A percentile compares a stretch with the other conserved stretches of the same genome.
Evolutionary conservation across 2,329 filamentous ascomycete genomes (phyloP).

Genomic region (Fusarium stilboides): DNA sequence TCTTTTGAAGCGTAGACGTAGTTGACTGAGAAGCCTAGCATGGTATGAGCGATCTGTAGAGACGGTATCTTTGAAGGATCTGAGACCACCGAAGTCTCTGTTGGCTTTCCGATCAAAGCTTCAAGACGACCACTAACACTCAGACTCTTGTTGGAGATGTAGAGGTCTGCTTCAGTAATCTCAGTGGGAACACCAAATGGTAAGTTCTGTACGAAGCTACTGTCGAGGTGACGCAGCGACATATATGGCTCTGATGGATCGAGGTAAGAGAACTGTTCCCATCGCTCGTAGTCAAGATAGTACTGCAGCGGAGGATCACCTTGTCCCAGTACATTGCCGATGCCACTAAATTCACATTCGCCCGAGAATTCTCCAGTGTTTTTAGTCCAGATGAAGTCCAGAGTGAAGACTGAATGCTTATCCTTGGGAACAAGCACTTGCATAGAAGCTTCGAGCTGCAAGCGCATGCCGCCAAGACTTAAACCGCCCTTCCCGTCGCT

Average conservation of each 20-base stretch:
- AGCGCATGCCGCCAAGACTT: accelerated
- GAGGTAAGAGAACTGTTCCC: accelerated
- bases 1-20: accelerated
- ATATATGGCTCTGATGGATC: accelerated
- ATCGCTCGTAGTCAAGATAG: background rate
- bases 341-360: accelerated
- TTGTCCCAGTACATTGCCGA: accelerated
- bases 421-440: background rate
- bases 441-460: background rate
- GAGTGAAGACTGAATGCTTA: background rate
- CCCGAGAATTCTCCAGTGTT: background rate
- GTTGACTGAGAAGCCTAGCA: background rate
- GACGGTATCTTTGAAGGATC: background rate
- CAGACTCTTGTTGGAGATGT: accelerated
- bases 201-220: accelerated
- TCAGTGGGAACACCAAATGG: accelerated
- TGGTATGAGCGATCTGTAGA: accelerated
- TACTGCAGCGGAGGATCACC: accelerated
- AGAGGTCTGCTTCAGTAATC: accelerated
- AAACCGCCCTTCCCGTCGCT: accelerated
- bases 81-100: accelerated
- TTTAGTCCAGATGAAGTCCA: accelerated
- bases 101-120: background rate
- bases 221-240: background rate
- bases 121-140: accelerated